These are phyloP conservation scores for Candida pseudoviswanathii DNA, from an alignment of 1,139 yeast species.

Conservation along the genomic window DNA sequence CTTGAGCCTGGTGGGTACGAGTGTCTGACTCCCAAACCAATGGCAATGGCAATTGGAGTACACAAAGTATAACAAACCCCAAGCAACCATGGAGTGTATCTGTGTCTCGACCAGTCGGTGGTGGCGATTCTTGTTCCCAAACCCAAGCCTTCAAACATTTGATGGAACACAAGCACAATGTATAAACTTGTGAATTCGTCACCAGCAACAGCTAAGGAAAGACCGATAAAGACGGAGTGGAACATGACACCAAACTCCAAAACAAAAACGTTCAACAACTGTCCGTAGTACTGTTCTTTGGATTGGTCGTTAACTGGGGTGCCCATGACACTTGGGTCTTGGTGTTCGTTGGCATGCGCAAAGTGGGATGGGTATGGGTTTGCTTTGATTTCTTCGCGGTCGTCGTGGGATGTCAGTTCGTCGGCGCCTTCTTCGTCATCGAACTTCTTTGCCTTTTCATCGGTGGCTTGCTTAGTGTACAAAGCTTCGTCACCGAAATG, in stretches of 20 bases:
- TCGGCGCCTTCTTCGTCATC: constrained; percentile 23
- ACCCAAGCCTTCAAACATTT: constrained; percentile 91
- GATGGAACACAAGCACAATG: constrained; percentile 85
- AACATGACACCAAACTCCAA: constrained; percentile 80
- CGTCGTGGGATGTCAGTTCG: constrained; percentile 9
- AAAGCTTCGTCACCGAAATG: constrained; percentile 49
- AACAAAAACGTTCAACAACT: constrained; percentile 51
- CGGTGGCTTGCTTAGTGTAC: constrained; percentile 29
- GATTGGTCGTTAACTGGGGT: constrained; percentile 39
- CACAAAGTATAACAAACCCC: constrained; percentile 66
- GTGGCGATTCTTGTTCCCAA: constrained; percentile 83
- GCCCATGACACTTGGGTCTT: constrained; percentile 52
- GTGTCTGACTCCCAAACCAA: constrained; percentile 81
- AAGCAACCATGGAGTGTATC: constrained; percentile 59
- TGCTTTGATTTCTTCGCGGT: constrained; percentile 18
- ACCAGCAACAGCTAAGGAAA: constrained; percentile 71
- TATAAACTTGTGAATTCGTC: constrained; percentile 75
- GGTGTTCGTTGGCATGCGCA: constrained; percentile 52
- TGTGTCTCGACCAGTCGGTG: constrained; percentile 62
- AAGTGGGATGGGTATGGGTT: constrained; percentile 46
- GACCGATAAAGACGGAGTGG: constrained; percentile 81
- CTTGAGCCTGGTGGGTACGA: constrained; percentile 63
- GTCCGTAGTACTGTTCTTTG: constrained; percentile 49
- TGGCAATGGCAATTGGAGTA: constrained; percentile 83
- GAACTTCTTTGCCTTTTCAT: constrained; percentile 20